Conservation (phyloP, 78 protist species). For the Blattamonas nauphoetae region DNA sequence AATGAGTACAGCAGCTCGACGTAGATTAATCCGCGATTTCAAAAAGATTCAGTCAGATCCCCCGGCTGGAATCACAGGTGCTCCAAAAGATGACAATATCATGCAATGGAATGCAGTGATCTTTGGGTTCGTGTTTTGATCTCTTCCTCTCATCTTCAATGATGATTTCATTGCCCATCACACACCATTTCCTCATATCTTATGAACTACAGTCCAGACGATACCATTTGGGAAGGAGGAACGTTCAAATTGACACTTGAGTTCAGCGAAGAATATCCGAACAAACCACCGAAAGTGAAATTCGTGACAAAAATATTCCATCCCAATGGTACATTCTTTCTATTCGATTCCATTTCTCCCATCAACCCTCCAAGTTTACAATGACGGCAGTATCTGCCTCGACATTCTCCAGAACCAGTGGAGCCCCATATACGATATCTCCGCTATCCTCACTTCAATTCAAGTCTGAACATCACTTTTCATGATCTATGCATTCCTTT, state of each 20-base stretch:
- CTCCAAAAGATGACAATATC: slow-evolving; percentile 81
- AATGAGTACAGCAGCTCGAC: slow-evolving; percentile 61
- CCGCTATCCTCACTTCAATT: slow-evolving; percentile 90
- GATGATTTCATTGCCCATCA: not conserved
- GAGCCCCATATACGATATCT: slow-evolving; percentile 95
- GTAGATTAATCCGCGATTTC: slow-evolving; percentile 88
- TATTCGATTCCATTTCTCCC: not conserved
- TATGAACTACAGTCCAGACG: slow-evolving; percentile 64
- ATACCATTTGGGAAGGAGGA: slow-evolving; percentile 95
- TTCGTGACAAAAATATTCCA: slow-evolving; percentile 90
- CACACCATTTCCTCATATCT: not conserved
- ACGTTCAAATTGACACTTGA: slow-evolving; percentile 85
- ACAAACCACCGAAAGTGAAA: slow-evolving; percentile 89
- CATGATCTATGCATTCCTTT: too few species aligned
- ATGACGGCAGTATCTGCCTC: slow-evolving; percentile 95
- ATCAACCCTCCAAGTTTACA: slow-evolving; percentile 48
- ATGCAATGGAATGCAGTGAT: slow-evolving; percentile 95
- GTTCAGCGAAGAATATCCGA: slow-evolving; percentile 96
- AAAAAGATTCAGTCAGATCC: slow-evolving; percentile 73
- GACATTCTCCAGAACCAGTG: slow-evolving; percentile 97
- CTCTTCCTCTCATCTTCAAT: not conserved
- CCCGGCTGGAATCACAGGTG: slow-evolving; percentile 72
- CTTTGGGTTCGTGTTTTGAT: slow-evolving; percentile 87
- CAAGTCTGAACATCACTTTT: slow-evolving; percentile 20
- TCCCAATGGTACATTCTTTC: slow-evolving; percentile 61